A percentile compares a stretch with the other conserved stretches of the same genome.
Conservation (phyloP, 257 asterid genomes). For the Solanum boliviense region DNA sequence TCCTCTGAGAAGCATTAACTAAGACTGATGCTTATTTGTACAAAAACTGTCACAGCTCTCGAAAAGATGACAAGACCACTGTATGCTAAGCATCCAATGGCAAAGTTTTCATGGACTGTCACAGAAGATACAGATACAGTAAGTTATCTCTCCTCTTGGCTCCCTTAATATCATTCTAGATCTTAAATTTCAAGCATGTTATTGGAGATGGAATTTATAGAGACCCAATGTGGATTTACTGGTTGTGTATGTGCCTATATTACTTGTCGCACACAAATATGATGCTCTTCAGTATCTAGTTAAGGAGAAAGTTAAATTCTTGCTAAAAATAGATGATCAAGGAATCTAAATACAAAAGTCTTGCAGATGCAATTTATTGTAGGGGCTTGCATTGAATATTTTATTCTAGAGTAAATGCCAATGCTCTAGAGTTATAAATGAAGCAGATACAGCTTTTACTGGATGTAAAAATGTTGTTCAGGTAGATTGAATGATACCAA, state of each 20-base stretch:
- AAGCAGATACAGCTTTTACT: not conserved
- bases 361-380: not conserved
- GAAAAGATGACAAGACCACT: constrained; percentile 75
- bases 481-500: not conserved
- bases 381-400: not conserved
- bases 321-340: not conserved
- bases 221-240: not conserved
- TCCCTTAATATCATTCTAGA: not conserved
- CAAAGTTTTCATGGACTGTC: constrained; percentile 91
- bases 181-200: not conserved
- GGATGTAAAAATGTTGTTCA: not conserved
- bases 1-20: not conserved
- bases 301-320: not conserved
- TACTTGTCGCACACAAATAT: not conserved
- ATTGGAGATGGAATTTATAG: not conserved
- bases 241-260: not conserved
- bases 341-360: not conserved
- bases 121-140: constrained; percentile 91
- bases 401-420: not conserved
- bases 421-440: not conserved
- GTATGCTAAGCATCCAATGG: constrained; percentile 94
- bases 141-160: constrained; percentile 9
- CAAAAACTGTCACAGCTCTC: constrained; percentile 39
- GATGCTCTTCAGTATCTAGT: not conserved
- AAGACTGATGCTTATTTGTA: not conserved